Evolutionary conservation across 768 basidiomycete species (phyloP).

Genomic region (Collybia mongolica): DNA sequence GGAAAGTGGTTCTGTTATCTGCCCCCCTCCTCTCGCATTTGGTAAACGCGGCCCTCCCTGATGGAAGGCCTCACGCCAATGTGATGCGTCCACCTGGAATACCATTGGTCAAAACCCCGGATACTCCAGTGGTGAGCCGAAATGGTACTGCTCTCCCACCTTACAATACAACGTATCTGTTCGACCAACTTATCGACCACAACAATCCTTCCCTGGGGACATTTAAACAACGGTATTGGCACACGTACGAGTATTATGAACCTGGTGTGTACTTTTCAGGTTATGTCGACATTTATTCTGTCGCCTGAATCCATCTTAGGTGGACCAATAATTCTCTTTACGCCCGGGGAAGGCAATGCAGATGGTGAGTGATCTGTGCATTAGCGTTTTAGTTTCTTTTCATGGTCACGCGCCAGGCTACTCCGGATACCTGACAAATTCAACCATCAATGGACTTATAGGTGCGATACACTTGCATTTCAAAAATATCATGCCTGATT

Average conservation of each 20-base stretch:
- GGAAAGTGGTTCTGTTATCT: conserved; percentile 19
- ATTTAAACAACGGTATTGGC: conserved; percentile 78
- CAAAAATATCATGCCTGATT: background rate
- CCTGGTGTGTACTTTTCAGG: conserved; percentile 26
- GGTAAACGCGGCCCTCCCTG: conserved; percentile 24
- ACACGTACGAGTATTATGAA: conserved; percentile 66
- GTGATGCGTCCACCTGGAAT: conserved; percentile 36
- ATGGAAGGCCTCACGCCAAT: conserved; percentile 42
- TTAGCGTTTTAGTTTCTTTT: background rate
- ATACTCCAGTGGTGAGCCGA: conserved; percentile 26
- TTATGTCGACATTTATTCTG: background rate
- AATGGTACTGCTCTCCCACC: conserved; percentile 45
- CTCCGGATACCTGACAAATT: conserved; percentile 60
- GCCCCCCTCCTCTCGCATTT: conserved; percentile 19
- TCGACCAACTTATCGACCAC: conserved; percentile 59
- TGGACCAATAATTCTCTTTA: conserved; percentile 62
- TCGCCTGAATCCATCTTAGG: conserved; percentile 25
- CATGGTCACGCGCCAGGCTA: conserved; percentile 29
- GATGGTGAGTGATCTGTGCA: conserved; percentile 29
- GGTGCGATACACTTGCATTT: conserved; percentile 18
- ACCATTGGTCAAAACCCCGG: conserved; percentile 27
- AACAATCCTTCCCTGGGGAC: conserved; percentile 60
- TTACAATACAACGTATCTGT: conserved; percentile 47
- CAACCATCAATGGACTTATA: conserved; percentile 60
- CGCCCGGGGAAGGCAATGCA: conserved; percentile 66